Evolutionary conservation across 2,329 filamentous ascomycete genomes (phyloP).

Genomic region (Aspergillus bombycis): DNA sequence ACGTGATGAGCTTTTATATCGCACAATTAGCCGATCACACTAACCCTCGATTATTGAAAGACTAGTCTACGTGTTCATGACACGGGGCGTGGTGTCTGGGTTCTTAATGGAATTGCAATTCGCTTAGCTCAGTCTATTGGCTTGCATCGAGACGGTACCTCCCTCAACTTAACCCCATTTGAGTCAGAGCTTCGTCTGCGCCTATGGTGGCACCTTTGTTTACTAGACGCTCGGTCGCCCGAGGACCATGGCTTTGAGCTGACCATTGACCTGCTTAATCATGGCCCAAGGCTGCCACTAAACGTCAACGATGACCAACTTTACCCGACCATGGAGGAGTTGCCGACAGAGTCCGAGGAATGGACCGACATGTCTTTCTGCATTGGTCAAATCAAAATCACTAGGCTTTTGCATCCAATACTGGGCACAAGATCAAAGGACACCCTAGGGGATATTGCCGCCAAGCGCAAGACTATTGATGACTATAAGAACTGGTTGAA

Average conservation of each 20-base stretch:
- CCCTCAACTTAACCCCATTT: not conserved
- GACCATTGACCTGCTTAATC: not conserved
- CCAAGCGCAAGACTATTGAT: not conserved
- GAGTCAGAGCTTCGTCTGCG: not conserved
- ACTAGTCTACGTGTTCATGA: constrained; percentile 6
- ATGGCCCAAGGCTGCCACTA: not conserved
- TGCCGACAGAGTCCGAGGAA: not conserved
- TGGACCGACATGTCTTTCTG: constrained; percentile 5
- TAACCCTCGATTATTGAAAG: not conserved
- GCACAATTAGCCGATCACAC: no score
- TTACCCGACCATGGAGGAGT: not conserved
- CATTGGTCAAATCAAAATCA: not conserved
- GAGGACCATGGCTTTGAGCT: constrained; percentile 4
- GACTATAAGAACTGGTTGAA: not conserved
- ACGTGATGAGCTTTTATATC: not conserved
- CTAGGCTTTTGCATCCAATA: not conserved
- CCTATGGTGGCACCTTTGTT: not conserved
- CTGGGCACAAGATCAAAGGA: not conserved
- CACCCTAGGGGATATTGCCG: not conserved
- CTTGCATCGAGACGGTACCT: not conserved
- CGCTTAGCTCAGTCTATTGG: not conserved
- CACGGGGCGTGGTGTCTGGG: not conserved
- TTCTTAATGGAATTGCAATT: not conserved
- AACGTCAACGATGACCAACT: constrained; percentile 1
- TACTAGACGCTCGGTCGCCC: not conserved